These are phyloP conservation scores for Fraxinus albicans DNA, from an alignment of 305 asterid genomes.

Conservation along the genomic window DNA sequence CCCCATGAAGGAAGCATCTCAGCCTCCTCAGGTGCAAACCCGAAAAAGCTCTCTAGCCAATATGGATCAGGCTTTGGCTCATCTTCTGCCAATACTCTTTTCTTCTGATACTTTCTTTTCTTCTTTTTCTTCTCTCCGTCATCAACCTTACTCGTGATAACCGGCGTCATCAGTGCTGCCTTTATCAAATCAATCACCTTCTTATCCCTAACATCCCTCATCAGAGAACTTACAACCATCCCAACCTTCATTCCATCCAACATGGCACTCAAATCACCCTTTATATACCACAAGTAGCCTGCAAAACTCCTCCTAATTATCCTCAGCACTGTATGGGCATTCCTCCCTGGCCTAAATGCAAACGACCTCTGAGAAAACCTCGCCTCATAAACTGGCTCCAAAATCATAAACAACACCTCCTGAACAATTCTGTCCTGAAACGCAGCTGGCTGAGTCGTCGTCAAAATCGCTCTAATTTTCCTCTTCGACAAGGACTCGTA, in stretches of 20 bases:
- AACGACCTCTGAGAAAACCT: conserved; percentile 83
- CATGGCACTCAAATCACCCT: conserved; percentile 83
- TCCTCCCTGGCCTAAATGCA: conserved; percentile 95
- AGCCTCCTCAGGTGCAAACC: conserved; percentile 96
- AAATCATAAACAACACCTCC: conserved; percentile 73
- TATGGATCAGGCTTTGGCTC: conserved; percentile 98
- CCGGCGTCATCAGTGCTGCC: conserved; percentile 76
- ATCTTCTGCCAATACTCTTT: conserved; percentile 85
- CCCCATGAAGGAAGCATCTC: conserved; percentile 89
- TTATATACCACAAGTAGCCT: conserved; percentile 91
- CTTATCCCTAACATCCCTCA: conserved; percentile 96
- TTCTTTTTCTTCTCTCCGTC: conserved; percentile 74
- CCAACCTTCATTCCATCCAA: conserved; percentile 94
- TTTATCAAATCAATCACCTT: conserved; percentile 87
- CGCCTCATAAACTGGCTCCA: conserved; percentile 90
- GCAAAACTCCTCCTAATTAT: conserved; percentile 92
- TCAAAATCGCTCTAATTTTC: conserved; percentile 76
- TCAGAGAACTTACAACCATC: conserved; percentile 72
- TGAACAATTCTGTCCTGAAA: conserved; percentile 91
- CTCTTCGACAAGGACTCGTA: conserved; percentile 86
- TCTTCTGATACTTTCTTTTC: conserved; percentile 87
- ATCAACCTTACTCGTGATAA: conserved; percentile 54
- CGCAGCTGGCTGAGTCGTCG: conserved; percentile 72
- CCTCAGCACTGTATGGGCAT: conserved; percentile 80
- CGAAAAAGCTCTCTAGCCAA: conserved; percentile 86